phyloP scores from a whole-genome alignment of 1,284 basidiomycete species.

The Ceratobasidium sp. region DNA sequence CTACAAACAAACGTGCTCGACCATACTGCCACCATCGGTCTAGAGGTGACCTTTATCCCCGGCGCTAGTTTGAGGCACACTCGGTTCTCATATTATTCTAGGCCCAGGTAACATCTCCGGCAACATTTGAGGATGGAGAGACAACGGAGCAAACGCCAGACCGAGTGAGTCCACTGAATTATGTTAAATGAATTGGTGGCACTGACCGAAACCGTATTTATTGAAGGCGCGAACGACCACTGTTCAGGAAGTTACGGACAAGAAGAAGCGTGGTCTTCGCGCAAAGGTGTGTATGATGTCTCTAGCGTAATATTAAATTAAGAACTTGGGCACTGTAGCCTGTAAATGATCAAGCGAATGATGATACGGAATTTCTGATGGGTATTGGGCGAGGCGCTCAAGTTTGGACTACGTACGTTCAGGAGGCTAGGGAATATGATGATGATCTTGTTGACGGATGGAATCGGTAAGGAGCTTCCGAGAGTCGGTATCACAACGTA shows the following conservation, averaged over 20 bases:
- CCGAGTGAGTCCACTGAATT: too few relatives aligned
- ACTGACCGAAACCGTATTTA: too few relatives aligned
- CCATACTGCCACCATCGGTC: too few relatives aligned
- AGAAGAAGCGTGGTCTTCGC: constrained; percentile 10
- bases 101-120: too few relatives aligned
- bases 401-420: constrained; percentile 32
- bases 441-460: constrained; percentile 35
- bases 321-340: background rate
- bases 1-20: too few relatives aligned
- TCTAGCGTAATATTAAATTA: background rate
- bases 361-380: constrained; percentile 8
- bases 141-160: too few relatives aligned
- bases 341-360: background rate
- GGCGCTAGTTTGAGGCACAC: too few relatives aligned
- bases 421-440: constrained; percentile 24
- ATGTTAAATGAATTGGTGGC: too few relatives aligned
- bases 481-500: background rate
- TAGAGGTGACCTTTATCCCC: too few relatives aligned
- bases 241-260: background rate
- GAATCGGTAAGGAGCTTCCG: constrained; percentile 9
- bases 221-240: too few relatives aligned
- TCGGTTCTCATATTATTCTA: too few relatives aligned
- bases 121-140: too few relatives aligned
- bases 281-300: background rate
- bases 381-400: constrained; percentile 21